A percentile compares a stretch with the other conserved stretches of the same genome.
These are phyloP conservation scores for Malus hybrid DNA, from an alignment of 331 rosid genomes.

Conservation along the genomic window DNA sequence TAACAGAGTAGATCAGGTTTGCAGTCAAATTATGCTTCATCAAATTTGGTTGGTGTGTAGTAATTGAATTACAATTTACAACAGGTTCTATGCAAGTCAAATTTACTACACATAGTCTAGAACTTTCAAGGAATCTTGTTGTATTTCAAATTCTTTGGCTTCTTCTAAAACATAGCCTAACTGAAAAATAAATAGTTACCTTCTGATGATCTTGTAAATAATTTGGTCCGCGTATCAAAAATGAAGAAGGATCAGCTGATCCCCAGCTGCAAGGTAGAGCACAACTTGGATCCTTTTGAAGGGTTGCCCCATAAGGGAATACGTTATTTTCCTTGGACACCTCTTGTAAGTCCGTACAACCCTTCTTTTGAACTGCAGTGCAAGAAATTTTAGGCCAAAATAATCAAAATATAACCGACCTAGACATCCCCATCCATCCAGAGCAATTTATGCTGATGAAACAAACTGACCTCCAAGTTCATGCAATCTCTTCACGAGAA, in stretches of 20 bases:
- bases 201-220: slow-evolving; percentile 55
- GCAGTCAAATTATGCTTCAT: too few species aligned
- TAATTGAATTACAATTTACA: too few species aligned
- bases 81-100: too few species aligned
- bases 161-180: background rate
- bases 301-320: slow-evolving; percentile 63
- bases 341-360: slow-evolving; percentile 59
- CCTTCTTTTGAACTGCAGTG: slow-evolving; percentile 71
- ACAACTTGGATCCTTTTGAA: slow-evolving; percentile 52
- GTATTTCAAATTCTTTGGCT: background rate
- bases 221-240: slow-evolving; percentile 66
- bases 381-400: background rate
- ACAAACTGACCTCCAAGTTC: slow-evolving; percentile 60
- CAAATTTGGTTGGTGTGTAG: too few species aligned
- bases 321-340: slow-evolving; percentile 34
- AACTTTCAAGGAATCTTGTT: too few species aligned
- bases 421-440: background rate
- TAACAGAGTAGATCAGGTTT: too few species aligned
- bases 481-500: slow-evolving; percentile 60
- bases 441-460: background rate
- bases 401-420: slow-evolving; percentile 6
- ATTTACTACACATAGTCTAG: too few species aligned
- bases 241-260: slow-evolving; percentile 70
- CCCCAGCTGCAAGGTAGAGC: slow-evolving; percentile 63
- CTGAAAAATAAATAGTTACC: slow-evolving; percentile 31